Evolutionary conservation across 2,329 filamentous ascomycete genomes (phyloP).

Genomic region (Claviceps purpurea): DNA sequence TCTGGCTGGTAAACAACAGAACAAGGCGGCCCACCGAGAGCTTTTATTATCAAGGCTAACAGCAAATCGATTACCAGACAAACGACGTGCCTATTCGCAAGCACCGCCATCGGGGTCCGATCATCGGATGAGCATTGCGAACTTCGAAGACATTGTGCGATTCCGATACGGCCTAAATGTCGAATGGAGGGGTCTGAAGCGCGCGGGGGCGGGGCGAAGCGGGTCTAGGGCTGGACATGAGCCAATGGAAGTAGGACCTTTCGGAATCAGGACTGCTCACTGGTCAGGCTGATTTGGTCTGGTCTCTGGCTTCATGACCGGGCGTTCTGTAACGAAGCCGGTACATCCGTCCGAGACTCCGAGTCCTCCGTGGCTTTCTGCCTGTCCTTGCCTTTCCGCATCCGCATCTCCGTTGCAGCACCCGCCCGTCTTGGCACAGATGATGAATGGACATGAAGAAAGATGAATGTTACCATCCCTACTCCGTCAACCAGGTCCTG

Average conservation of each 20-base stretch:
- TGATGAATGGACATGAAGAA: too few species aligned
- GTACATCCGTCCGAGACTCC: background rate
- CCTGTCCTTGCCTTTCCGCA: background rate
- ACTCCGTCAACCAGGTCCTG: background rate
- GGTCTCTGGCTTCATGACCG: too few species aligned
- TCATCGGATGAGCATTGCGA: constrained; percentile 9
- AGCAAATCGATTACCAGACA: background rate
- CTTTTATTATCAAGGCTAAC: background rate
- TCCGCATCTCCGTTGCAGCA: too few species aligned
- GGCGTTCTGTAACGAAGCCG: too few species aligned
- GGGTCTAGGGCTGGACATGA: background rate
- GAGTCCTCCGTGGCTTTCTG: background rate
- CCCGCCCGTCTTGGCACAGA: too few species aligned
- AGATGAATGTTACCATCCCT: too few species aligned
- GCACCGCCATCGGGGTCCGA: constrained; percentile 10
- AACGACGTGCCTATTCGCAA: background rate
- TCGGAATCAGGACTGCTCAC: background rate
- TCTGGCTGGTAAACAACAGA: background rate
- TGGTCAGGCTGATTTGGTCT: background rate
- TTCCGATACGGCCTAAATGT: constrained; percentile 6
- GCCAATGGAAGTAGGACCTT: background rate
- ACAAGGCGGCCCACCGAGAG: background rate
- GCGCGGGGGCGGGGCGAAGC: background rate
- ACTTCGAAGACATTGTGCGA: background rate
- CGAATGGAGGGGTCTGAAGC: background rate